phyloP scores from a whole-genome alignment of 441 rosid species.

The Manihot esculenta region DNA sequence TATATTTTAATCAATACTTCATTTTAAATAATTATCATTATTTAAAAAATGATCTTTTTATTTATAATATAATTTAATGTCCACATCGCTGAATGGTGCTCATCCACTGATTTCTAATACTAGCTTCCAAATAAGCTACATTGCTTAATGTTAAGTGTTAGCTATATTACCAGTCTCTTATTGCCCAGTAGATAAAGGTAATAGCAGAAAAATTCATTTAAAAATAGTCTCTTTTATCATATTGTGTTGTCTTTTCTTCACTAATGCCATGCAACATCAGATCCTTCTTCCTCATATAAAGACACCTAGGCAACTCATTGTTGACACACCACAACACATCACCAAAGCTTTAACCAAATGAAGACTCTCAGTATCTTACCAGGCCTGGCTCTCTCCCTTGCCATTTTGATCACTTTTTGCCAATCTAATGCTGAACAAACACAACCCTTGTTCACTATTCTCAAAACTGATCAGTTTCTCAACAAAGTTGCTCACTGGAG shows the following conservation, averaged over 20 bases:
- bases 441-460: conserved; percentile 22
- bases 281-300: background rate
- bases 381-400: conserved; percentile 24
- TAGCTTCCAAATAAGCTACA: background rate
- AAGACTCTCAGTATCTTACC: conserved; percentile 17
- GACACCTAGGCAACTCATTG: background rate
- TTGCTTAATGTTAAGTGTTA: background rate
- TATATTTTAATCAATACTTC: background rate
- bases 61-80: background rate
- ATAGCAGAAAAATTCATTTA: background rate
- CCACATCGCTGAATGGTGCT: background rate
- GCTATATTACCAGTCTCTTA: background rate
- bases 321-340: background rate
- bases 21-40: background rate
- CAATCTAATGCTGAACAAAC: conserved; percentile 33
- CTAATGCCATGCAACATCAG: conserved; percentile 1
- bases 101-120: background rate
- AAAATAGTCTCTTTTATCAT: background rate
- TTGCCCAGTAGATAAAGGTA: background rate
- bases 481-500: conserved; percentile 38
- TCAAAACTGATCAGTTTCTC: conserved; percentile 18
- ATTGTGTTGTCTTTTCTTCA: background rate
- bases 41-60: background rate
- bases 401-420: conserved; percentile 27
- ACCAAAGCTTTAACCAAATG: conserved; percentile 21